phyloP scores from a whole-genome alignment of 306 rosid species.

The Cucurbita moschata region DNA sequence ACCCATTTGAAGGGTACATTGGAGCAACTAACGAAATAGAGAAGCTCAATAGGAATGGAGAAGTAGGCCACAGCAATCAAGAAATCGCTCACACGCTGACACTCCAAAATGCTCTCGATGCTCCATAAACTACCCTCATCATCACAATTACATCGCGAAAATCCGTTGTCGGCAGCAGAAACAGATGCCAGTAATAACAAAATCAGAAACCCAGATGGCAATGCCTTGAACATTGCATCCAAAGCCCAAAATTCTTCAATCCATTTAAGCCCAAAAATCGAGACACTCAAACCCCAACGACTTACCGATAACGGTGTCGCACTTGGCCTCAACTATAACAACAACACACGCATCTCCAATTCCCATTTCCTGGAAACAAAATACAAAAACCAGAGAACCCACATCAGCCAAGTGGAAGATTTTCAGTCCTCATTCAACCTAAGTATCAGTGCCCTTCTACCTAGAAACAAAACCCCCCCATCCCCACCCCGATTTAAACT shows the following conservation, averaged over 20 bases:
- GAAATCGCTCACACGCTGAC: constrained; percentile 95
- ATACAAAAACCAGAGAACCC: background rate
- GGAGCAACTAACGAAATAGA: constrained; percentile 92
- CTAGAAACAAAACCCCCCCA: background rate
- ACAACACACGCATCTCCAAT: constrained; percentile 13
- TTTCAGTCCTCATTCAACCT: constrained; percentile 3
- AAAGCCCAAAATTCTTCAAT: constrained; percentile 33
- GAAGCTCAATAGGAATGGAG: constrained; percentile 89
- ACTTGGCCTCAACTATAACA: constrained; percentile 14
- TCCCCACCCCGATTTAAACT: background rate
- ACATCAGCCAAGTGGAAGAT: background rate
- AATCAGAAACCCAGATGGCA: constrained; percentile 57
- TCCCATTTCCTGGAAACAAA: constrained; percentile 39
- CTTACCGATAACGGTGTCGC: background rate
- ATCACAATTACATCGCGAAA: constrained; percentile 83
- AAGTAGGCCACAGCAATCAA: constrained; percentile 96
- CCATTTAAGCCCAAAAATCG: constrained; percentile 36
- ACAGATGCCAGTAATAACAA: constrained; percentile 33
- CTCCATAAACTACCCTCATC: constrained; percentile 85
- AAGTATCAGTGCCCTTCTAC: background rate
- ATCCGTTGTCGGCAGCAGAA: constrained; percentile 45
- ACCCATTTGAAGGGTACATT: constrained; percentile 99
- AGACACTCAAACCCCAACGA: constrained; percentile 13
- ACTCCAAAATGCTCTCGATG: constrained; percentile 73
- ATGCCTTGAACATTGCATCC: constrained; percentile 77